Base-by-base conservation (phyloP, 352 stramenopile species). In the Phytopythium oedochilum region DNA sequence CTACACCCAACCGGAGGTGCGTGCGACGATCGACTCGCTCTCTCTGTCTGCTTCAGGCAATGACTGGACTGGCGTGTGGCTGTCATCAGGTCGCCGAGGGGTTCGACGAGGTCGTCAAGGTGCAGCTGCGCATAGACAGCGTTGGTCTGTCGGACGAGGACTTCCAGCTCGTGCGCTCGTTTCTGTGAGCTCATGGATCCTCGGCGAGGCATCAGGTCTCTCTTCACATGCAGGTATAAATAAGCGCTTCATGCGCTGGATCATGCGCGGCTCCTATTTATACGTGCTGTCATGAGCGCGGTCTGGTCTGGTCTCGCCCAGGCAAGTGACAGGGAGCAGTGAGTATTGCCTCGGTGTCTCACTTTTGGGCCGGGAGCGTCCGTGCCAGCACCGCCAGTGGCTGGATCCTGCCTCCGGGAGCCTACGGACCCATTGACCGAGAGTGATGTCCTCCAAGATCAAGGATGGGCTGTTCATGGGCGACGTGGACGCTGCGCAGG, bases 401-500 rank as follows among this genome's bases (percentile, higher is more conserved):
- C 40, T 28, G 22, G 9, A n/a, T 22, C 11, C 22, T 9, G 36
- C 0, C 29, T 5, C 29, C 29, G 34, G 34, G n/a, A 39, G 34
- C 34, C 34, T 1, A 18, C 10, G 34, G 34, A 18, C 34, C 15
- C 5, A 18, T 17, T 11, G 18, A 42, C 36, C 36, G 35, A 42
- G 20, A 9, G 39, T 7, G 39, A 97, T 97, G 89, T 95, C 91
- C 56, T 96, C 89, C 31, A 96, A 96, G 68, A 90, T 97, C 61
- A 96, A 96, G 70, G 92, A 97, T 73, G 88, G 88, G 9, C 77
- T 98, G 45, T 97, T 98, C 72, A 92, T 98, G 64, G 91, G 90
- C 59, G 92, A 97, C 64, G 83, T 92, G 22, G 87, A 97, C 45
- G 84, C 86, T n/a, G 89, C 82, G 34, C 89, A 97, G 63, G 91